Conservation (phyloP, 2,329 filamentous ascomycete species). For the Trichoderma atrobrunneum region DNA sequence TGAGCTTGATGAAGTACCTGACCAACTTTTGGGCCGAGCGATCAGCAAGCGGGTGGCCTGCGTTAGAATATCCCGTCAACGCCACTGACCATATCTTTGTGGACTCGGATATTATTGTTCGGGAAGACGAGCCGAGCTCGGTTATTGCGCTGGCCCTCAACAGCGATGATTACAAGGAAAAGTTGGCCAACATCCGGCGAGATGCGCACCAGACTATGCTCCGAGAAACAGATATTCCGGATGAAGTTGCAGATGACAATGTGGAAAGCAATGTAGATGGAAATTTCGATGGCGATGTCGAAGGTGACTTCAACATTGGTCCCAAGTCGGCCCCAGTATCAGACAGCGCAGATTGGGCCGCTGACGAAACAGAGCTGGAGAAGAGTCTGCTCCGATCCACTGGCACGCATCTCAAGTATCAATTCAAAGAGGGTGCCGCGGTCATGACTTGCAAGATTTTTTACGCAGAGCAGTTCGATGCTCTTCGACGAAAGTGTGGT, state of each 20-base stretch:
- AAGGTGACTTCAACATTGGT: slow-evolving; percentile 29
- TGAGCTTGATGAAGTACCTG: slow-evolving; percentile 89
- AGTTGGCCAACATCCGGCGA: slow-evolving; percentile 65
- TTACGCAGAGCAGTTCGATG: slow-evolving; percentile 97
- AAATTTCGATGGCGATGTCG: slow-evolving; percentile 37
- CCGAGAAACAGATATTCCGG: slow-evolving; percentile 34
- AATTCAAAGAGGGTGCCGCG: slow-evolving; percentile 90
- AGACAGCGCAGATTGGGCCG: slow-evolving; percentile 39
- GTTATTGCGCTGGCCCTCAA: slow-evolving; percentile 90
- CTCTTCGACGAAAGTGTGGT: slow-evolving; percentile 86
- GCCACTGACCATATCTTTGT: slow-evolving; percentile 92
- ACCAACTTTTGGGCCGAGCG: slow-evolving; percentile 98
- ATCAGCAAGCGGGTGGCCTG: slow-evolving; percentile 90
- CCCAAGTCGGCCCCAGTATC: slow-evolving; percentile 32
- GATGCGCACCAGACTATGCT: slow-evolving; percentile 46
- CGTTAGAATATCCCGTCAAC: slow-evolving; percentile 86
- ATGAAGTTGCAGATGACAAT: slow-evolving; percentile 25
- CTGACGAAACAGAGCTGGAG: slow-evolving; percentile 73
- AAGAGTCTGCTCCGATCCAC: slow-evolving; percentile 79
- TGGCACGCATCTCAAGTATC: slow-evolving; percentile 92
- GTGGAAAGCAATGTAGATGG: slow-evolving; percentile 43
- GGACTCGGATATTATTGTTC: slow-evolving; percentile 93
- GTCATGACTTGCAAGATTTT: slow-evolving; percentile 98
- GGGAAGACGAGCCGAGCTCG: slow-evolving; percentile 95
- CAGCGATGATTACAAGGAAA: slow-evolving; percentile 80